Evolutionary conservation across 2,329 filamentous ascomycete species (phyloP).

Genomic region (Ascochyta pisi): DNA sequence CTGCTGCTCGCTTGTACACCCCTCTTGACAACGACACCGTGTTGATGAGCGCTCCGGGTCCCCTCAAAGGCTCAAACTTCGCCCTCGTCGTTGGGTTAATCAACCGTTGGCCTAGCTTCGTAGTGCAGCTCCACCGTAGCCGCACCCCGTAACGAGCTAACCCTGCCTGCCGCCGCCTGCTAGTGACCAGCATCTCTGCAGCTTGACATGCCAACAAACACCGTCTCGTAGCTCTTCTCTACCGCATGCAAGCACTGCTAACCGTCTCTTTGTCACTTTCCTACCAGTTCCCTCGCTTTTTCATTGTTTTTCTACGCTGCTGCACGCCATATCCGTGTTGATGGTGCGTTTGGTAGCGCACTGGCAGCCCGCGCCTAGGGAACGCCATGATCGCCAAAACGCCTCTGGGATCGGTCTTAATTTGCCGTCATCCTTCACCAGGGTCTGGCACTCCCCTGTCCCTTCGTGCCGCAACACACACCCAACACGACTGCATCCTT

Average conservation of each 20-base stretch:
- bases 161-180: constrained; percentile 2
- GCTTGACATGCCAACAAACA: not conserved
- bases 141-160: constrained; percentile 12
- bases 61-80: constrained; percentile 3
- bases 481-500: not conserved
- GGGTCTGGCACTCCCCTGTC: not conserved
- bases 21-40: not conserved
- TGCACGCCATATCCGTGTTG: not conserved
- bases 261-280: not conserved
- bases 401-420: constrained; percentile 11
- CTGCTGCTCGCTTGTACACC: not conserved
- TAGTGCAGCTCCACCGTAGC: constrained; percentile 20
- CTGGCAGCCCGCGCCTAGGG: constrained; percentile 1
- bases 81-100: constrained; percentile 12
- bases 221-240: not conserved
- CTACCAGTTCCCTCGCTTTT: not conserved
- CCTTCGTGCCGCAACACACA: not conserved
- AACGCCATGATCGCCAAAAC: constrained; percentile 17
- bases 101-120: constrained; percentile 15
- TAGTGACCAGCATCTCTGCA: constrained; percentile 3
- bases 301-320: not conserved
- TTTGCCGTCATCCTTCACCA: constrained; percentile 5
- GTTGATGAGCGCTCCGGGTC: not conserved
- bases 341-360: constrained; percentile 3
- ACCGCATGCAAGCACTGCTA: not conserved